Evolutionary conservation across 768 basidiomycete genomes (phyloP), one percentile per base, ranked within the genome.

Genomic region (Boletus subcaerulescens): DNA sequence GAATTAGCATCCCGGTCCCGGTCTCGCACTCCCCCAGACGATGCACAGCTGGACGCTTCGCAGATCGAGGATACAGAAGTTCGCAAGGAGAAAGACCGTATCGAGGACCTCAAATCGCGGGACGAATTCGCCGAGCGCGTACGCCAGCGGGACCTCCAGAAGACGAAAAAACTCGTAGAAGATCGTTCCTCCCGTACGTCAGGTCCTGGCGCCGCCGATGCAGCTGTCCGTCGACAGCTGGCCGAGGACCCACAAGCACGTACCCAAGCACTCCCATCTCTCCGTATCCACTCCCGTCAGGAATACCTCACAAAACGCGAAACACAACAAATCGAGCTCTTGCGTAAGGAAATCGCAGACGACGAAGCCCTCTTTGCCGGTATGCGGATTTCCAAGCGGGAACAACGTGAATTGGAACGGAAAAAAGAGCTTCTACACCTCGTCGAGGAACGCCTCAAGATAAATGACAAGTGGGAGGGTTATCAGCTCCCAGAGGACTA

Each of bases 401-500:
- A 98, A 68, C 77, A 78, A 58, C 77, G 74, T 32, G 92, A 93
- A n/a, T 73, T 94, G 48, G 92, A 93, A 17, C 77, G 83, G 58
- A 98, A 98, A 77, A 97, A 95, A 73, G 92, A 97, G 62, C 78
- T 98, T 9, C 76, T 99, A 6, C 81, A 83, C 51, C 81, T 98
- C 43, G 96, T 96, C 51, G 96, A 99, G 72, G 95, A 95, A 68
- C 84, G 96, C 29, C 77, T 96, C 58, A 88, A 86, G 66, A 97
- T 99, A 53, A 90, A 93, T 70, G 97, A 99, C 75, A 93, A 91
- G 58, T 92, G 80, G 74, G 97, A 99, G 57, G 96, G 96, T 9
- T 99, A 99, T 68, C 86, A 89, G 73, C 81, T 98, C 41, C 97
- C 97, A 0, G 97, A 98, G 61, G 97, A 98, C 71, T 99, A 99